phyloP scores from a whole-genome alignment of 148 eudicot species.

The Simmondsia chinensis region DNA sequence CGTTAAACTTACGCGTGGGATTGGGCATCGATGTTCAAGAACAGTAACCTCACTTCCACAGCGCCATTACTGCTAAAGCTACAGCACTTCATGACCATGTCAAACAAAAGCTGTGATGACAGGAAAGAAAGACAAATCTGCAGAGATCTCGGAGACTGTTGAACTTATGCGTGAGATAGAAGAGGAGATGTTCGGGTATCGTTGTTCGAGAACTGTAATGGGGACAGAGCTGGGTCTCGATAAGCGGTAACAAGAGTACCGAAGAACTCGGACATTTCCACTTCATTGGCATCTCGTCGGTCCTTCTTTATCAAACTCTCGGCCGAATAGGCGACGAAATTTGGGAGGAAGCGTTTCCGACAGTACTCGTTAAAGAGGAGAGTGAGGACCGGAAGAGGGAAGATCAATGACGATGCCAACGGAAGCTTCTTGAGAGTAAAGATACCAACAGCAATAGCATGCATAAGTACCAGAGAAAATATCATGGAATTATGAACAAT shows the following conservation, averaged over 20 bases:
- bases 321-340: constrained; percentile 42
- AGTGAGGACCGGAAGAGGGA: constrained; percentile 64
- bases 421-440: constrained; percentile 56
- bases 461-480: constrained; percentile 67
- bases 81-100: too few species aligned
- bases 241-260: constrained; percentile 32
- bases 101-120: too few species aligned
- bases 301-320: constrained; percentile 59
- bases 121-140: too few species aligned
- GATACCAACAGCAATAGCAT: constrained; percentile 60
- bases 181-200: constrained; percentile 34
- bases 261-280: constrained; percentile 40
- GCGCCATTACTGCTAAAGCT: too few species aligned
- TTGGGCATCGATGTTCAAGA: too few species aligned
- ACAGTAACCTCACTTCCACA: too few species aligned
- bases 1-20: too few species aligned
- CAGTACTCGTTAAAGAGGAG: constrained; percentile 75
- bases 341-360: constrained; percentile 66
- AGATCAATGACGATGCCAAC: constrained; percentile 29
- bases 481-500: constrained; percentile 64
- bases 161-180: constrained; percentile 16
- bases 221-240: constrained; percentile 45
- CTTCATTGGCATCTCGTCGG: constrained; percentile 37
- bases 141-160: too few species aligned
- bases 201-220: constrained; percentile 18